These are phyloP conservation scores for Trypethelium eluteriae DNA, from an alignment of 495 filamentous ascomycete genomes.

Conservation along the genomic window DNA sequence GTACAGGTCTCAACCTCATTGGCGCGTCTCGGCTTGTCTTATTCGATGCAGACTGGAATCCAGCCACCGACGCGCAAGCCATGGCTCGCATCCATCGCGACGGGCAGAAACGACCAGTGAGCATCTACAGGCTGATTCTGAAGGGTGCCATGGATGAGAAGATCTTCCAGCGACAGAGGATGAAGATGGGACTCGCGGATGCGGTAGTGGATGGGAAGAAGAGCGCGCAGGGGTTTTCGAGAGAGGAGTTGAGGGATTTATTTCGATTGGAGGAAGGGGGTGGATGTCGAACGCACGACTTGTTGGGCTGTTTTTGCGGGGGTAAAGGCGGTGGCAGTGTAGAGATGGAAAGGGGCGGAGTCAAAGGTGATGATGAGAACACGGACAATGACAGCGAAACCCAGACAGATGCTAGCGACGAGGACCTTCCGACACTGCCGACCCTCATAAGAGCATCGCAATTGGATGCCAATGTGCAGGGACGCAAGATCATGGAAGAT, in stretches of 20 bases:
- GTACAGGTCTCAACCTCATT: slow-evolving; percentile 69
- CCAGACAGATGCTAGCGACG: slow-evolving; percentile 21
- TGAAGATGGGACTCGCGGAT: slow-evolving; percentile 64
- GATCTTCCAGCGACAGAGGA: slow-evolving; percentile 75
- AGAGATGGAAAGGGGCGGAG: slow-evolving; percentile 7
- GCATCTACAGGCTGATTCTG: slow-evolving; percentile 67
- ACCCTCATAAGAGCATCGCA: slow-evolving; percentile 51
- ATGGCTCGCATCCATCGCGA: slow-evolving; percentile 80
- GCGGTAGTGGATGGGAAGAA: slow-evolving; percentile 59
- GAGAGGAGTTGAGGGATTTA: slow-evolving; percentile 61
- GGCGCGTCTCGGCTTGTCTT: slow-evolving; percentile 68
- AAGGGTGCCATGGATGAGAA: slow-evolving; percentile 73
- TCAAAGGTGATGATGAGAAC: slow-evolving; percentile 22
- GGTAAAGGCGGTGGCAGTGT: slow-evolving; percentile 43
- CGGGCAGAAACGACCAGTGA: slow-evolving; percentile 62
- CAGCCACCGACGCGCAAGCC: slow-evolving; percentile 72
- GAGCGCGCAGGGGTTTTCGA: slow-evolving; percentile 53
- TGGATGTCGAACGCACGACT: slow-evolving; percentile 60
- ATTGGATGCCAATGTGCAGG: slow-evolving; percentile 55
- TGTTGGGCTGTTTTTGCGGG: slow-evolving; percentile 60
- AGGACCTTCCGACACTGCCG: slow-evolving; percentile 9
- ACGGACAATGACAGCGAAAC: slow-evolving; percentile 31
- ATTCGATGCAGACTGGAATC: slow-evolving; percentile 82
- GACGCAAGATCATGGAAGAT: slow-evolving; percentile 41
- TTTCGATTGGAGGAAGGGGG: slow-evolving; percentile 59